Evolutionary conservation across 495 filamentous ascomycete genomes (phyloP).

Genomic region (Rhizodiscina lignyota): DNA sequence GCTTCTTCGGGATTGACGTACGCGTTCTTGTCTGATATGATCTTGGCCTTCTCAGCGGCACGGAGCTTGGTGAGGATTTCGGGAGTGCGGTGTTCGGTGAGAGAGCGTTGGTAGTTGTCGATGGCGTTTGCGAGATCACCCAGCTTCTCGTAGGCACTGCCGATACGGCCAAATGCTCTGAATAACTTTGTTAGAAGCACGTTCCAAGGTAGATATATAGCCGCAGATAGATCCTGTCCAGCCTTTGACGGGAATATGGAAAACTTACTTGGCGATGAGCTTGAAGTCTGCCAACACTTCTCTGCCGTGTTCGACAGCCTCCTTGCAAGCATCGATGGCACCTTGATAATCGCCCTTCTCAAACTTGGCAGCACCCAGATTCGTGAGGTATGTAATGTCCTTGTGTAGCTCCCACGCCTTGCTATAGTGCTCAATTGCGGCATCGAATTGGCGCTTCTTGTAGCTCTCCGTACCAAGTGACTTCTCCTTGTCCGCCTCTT

Average conservation of each 20-base stretch:
- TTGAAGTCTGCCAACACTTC: conserved; percentile 88
- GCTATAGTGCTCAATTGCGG: conserved; percentile 84
- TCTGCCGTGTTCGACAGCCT: conserved; percentile 79
- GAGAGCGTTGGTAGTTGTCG: conserved; percentile 76
- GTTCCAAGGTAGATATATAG: too few relatives aligned
- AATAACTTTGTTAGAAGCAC: neutral
- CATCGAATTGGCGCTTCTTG: conserved; percentile 93
- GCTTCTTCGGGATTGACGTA: conserved; percentile 87
- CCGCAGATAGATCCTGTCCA: too few relatives aligned
- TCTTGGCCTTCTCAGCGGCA: conserved; percentile 78
- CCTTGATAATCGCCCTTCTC: conserved; percentile 89
- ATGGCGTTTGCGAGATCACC: conserved; percentile 70
- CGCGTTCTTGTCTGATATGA: conserved; percentile 53
- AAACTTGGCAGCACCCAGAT: conserved; percentile 82
- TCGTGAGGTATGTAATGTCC: conserved; percentile 96
- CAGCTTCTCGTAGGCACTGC: conserved; percentile 75
- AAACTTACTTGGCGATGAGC: conserved; percentile 69
- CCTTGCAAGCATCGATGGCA: conserved; percentile 69
- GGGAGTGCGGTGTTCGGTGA: conserved; percentile 92
- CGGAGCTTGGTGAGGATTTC: conserved; percentile 88
- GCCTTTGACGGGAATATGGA: neutral
- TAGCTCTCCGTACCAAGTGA: conserved; percentile 85
- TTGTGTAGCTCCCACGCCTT: conserved; percentile 92
- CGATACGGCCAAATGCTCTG: conserved; percentile 76
- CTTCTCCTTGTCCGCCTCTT: conserved; percentile 88